These are phyloP conservation scores for Kalaharituber pfeilii DNA, from an alignment of 2,329 filamentous ascomycete genomes.

Conservation along the genomic window DNA sequence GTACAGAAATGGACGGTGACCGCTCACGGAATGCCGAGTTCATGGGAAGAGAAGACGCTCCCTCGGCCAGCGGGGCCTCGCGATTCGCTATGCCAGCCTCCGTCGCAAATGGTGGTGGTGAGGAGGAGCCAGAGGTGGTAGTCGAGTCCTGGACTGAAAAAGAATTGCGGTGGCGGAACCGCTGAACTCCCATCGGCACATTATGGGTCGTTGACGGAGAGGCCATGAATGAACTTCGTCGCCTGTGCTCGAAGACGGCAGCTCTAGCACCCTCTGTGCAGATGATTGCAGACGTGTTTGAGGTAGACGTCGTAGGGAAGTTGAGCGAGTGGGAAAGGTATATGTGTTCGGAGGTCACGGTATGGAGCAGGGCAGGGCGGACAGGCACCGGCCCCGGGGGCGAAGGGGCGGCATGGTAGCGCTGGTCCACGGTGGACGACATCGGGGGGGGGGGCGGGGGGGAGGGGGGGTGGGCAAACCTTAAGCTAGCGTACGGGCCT, in stretches of 20 bases:
- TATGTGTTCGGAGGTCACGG: neutral
- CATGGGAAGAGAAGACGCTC: no score
- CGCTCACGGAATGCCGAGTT: neutral
- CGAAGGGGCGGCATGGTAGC: neutral
- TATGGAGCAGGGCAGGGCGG: neutral
- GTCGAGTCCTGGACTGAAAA: conserved; percentile 7
- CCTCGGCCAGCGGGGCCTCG: neutral
- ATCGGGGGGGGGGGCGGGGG: neutral
- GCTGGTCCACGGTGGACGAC: neutral
- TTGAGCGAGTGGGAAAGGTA: neutral
- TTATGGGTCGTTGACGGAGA: neutral
- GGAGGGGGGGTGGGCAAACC: neutral
- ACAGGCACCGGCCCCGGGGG: neutral
- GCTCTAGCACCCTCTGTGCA: conserved; percentile 16
- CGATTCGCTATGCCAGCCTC: neutral
- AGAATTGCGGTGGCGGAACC: conserved; percentile 5
- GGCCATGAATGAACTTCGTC: conserved; percentile 7
- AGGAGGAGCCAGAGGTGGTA: conserved; percentile 8
- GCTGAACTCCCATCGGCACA: neutral
- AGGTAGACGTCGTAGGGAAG: neutral
- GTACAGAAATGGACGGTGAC: neutral
- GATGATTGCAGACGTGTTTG: conserved; percentile 10
- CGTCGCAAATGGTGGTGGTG: conserved; percentile 5
- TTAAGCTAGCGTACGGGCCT: neutral
- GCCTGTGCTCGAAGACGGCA: conserved; percentile 5